phyloP scores from a whole-genome alignment of 2,329 filamentous ascomycete genomes.

The Colletotrichum sansevieriae region DNA sequence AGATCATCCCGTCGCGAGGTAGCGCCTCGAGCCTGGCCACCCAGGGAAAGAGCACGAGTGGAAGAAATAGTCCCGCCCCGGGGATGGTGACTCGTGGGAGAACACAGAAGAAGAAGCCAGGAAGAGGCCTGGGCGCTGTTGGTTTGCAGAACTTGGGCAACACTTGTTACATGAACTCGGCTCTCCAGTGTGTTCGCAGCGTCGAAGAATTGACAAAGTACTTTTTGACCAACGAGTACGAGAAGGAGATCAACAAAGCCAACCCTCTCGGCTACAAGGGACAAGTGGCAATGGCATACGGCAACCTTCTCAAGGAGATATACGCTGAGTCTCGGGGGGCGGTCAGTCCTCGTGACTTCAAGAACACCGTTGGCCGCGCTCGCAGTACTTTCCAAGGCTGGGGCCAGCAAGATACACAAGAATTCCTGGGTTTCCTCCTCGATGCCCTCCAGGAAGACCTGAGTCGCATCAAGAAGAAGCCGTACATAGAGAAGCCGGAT shows the following conservation, averaged over 20 bases:
- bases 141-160: slow-evolving; percentile 94
- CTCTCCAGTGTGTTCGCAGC: slow-evolving; percentile 92
- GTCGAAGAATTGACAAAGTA: slow-evolving; percentile 95
- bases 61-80: slow-evolving; percentile 76
- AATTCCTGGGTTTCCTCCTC: slow-evolving; percentile 94
- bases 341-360: slow-evolving; percentile 85
- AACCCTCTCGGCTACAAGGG: slow-evolving; percentile 91
- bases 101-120: slow-evolving; percentile 75
- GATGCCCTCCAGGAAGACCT: slow-evolving; percentile 96
- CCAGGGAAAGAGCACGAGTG: slow-evolving; percentile 65
- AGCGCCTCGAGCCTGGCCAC: slow-evolving; percentile 50
- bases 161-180: slow-evolving; percentile 99
- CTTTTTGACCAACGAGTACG: slow-evolving; percentile 82
- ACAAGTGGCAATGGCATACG: slow-evolving; percentile 88
- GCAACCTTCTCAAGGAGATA: slow-evolving; percentile 79
- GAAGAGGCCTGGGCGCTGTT: slow-evolving; percentile 80
- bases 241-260: slow-evolving; percentile 83
- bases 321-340: slow-evolving; percentile 79
- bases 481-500: slow-evolving; percentile 97
- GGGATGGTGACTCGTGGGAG: slow-evolving; percentile 79
- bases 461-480: slow-evolving; percentile 94
- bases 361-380: slow-evolving; percentile 82
- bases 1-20: slow-evolving; percentile 53
- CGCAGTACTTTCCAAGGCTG: slow-evolving; percentile 92
- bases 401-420: slow-evolving; percentile 96